Evolutionary conservation across 2,329 filamentous ascomycete genomes (phyloP).

Genomic region (Hansfordia pulvinata): DNA sequence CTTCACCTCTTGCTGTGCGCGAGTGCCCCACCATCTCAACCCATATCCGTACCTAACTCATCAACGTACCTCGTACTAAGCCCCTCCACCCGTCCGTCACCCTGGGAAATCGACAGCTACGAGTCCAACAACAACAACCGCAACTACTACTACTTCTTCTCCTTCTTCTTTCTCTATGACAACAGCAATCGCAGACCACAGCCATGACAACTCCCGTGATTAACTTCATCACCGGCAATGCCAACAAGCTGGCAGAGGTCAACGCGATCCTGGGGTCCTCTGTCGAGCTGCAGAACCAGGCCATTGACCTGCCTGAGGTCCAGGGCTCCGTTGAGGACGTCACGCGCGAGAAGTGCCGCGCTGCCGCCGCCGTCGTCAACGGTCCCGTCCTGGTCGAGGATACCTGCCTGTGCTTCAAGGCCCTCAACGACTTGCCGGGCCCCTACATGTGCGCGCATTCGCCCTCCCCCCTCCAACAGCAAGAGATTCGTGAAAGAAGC

Average conservation of each 20-base stretch:
- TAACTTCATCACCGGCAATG: slow-evolving; percentile 95
- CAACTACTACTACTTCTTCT: not conserved
- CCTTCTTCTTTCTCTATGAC: not conserved
- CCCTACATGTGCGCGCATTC: slow-evolving; percentile 69
- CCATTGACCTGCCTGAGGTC: slow-evolving; percentile 74
- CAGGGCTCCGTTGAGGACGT: slow-evolving; percentile 91
- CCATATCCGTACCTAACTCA: too few species aligned
- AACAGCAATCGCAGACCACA: slow-evolving; percentile 28
- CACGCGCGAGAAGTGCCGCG: slow-evolving; percentile 71
- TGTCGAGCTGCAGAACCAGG: slow-evolving; percentile 61
- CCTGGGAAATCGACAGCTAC: not conserved
- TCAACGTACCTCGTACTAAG: too few species aligned
- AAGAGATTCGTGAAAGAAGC: too few species aligned
- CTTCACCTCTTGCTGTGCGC: too few species aligned
- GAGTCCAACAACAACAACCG: not conserved
- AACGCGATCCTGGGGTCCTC: slow-evolving; percentile 67
- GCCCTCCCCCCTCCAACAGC: not conserved
- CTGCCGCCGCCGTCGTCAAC: slow-evolving; percentile 64
- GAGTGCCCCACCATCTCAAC: too few species aligned
- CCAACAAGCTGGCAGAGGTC: slow-evolving; percentile 85
- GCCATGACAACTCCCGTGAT: slow-evolving; percentile 26
- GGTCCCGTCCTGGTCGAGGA: slow-evolving; percentile 84
- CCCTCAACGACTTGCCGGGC: slow-evolving; percentile 79
- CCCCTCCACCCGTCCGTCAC: not conserved
- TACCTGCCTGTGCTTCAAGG: slow-evolving; percentile 86